Percentiles rank a stretch among this genome's conserved stretches.
Evolutionary conservation across 202 grass and related monocot genomes (phyloP).

Genomic region (Schoenoplectus tabernaemontani): DNA sequence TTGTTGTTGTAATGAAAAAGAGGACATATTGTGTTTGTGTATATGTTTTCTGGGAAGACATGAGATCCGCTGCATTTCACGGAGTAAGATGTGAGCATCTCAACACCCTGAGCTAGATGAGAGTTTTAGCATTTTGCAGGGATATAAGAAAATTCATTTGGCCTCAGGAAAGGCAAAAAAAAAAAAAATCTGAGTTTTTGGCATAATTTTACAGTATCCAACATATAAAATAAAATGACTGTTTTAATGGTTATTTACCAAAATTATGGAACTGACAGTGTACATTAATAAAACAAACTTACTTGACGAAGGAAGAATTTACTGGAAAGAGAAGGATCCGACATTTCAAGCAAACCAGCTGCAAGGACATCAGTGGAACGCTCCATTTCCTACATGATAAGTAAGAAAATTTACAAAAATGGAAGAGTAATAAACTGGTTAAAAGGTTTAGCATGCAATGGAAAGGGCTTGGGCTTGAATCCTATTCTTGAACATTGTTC

Average conservation of each 20-base stretch:
- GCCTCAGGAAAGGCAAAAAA: background rate
- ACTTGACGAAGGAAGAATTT: slow-evolving; percentile 97
- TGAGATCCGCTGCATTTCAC: background rate
- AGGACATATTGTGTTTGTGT: no score
- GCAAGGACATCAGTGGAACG: slow-evolving; percentile 93
- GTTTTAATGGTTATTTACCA: background rate
- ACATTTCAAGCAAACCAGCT: slow-evolving; percentile 87
- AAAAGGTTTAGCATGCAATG: background rate
- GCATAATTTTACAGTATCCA: background rate
- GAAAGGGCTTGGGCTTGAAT: background rate
- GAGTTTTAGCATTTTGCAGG: background rate
- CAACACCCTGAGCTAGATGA: background rate
- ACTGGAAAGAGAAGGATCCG: slow-evolving; percentile 81
- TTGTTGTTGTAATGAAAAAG: no score
- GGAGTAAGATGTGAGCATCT: background rate
- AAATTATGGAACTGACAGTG: slow-evolving; percentile 8
- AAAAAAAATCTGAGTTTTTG: no score
- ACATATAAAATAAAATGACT: background rate
- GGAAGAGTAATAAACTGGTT: background rate
- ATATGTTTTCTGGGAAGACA: background rate
- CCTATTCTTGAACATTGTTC: background rate
- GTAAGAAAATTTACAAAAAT: background rate
- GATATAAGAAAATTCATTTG: background rate
- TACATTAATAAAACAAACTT: slow-evolving; percentile 9
- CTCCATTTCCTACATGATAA: slow-evolving; percentile 78